These are phyloP conservation scores for Coniochaeta prunicola DNA, from an alignment of 2,329 filamentous ascomycete species.

Conservation along the genomic window DNA sequence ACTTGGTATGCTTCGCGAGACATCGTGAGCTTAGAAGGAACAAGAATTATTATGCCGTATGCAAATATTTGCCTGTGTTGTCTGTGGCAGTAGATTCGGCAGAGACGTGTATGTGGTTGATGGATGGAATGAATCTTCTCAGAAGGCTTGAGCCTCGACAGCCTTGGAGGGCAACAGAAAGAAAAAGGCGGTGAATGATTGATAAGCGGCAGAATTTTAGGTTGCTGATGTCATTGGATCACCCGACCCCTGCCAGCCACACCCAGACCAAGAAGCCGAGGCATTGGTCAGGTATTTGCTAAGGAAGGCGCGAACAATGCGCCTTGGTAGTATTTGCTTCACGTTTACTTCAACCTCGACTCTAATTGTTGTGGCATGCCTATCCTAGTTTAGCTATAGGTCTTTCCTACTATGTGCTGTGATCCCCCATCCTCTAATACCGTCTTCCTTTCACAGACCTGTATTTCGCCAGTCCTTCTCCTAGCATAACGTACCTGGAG, in stretches of 20 bases:
- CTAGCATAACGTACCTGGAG: background rate
- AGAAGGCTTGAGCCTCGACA: background rate
- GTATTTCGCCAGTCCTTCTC: background rate
- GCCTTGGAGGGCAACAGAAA: background rate
- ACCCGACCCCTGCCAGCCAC: background rate
- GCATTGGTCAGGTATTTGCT: background rate
- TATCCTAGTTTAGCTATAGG: no score
- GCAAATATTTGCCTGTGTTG: background rate
- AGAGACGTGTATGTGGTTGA: background rate
- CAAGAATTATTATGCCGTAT: no score
- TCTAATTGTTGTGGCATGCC: no score
- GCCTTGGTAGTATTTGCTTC: background rate
- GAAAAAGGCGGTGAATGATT: constrained; percentile 11
- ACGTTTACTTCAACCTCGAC: background rate
- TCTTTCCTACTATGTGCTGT: background rate
- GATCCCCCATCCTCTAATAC: background rate
- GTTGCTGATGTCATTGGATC: constrained; percentile 1
- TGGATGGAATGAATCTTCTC: background rate
- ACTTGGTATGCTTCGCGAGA: constrained; percentile 75
- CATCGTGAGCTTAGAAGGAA: no score
- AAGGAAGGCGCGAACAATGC: background rate
- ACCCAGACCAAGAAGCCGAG: background rate
- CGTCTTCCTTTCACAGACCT: background rate
- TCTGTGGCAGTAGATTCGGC: background rate
- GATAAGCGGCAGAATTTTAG: constrained; percentile 7